Conservation (phyloP, 148 eudicot genomes). For the Linanthus parryae region DNA sequence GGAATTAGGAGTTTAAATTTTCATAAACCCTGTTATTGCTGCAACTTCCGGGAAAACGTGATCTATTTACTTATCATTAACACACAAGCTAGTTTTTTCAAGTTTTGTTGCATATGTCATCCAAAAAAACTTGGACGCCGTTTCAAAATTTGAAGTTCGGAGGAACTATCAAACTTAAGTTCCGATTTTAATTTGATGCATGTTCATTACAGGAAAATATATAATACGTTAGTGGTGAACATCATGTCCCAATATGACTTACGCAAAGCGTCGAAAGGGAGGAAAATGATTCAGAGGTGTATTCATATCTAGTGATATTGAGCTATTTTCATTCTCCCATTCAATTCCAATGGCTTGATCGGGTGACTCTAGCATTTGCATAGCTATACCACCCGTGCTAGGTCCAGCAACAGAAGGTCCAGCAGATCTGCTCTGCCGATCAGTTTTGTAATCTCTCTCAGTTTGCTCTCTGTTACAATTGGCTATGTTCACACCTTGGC, state of each 20-base stretch:
- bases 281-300: slow-evolving; percentile 98
- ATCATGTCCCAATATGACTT: slow-evolving; percentile 67
- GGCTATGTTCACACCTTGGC: slow-evolving; percentile 59
- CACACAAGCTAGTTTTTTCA: too few species aligned
- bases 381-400: slow-evolving; percentile 34
- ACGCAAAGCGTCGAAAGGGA: slow-evolving; percentile 98
- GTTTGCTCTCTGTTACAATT: slow-evolving; percentile 53
- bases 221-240: too few species aligned
- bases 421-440: slow-evolving; percentile 34
- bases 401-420: slow-evolving; percentile 59
- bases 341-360: slow-evolving; percentile 50
- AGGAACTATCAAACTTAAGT: too few species aligned
- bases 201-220: too few species aligned
- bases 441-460: slow-evolving; percentile 48
- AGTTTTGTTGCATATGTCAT: too few species aligned
- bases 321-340: slow-evolving; percentile 75
- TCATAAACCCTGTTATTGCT: too few species aligned
- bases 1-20: too few species aligned
- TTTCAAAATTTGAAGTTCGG: too few species aligned
- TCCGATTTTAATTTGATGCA: slow-evolving; percentile 76
- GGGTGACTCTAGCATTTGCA: slow-evolving; percentile 60
- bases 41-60: too few species aligned
- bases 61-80: too few species aligned
- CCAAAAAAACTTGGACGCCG: too few species aligned
- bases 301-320: slow-evolving; percentile 85